Conservation (phyloP, 176 grass and related monocot species). For the Calamus simplicifolius region DNA sequence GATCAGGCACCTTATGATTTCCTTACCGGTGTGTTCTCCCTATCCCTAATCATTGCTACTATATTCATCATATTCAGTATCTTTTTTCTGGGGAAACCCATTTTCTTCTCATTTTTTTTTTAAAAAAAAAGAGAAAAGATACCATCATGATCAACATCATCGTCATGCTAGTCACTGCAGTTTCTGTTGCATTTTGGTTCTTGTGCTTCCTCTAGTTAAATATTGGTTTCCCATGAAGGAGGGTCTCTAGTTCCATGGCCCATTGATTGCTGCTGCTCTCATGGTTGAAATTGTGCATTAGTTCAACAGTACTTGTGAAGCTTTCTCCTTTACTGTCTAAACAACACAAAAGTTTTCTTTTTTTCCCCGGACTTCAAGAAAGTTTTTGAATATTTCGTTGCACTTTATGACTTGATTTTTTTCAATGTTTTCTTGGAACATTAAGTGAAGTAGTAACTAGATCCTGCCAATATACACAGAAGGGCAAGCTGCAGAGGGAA, state of each 20-base stretch:
- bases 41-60: too few species aligned
- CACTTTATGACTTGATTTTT: background rate
- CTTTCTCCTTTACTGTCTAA: background rate
- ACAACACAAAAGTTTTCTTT: background rate
- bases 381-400: background rate
- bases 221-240: background rate
- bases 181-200: too few species aligned
- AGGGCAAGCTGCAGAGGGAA: background rate
- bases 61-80: too few species aligned
- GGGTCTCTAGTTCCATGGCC: background rate
- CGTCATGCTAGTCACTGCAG: too few species aligned
- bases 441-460: background rate
- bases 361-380: background rate
- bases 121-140: too few species aligned
- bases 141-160: too few species aligned
- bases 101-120: too few species aligned
- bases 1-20: too few species aligned
- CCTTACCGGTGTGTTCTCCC: too few species aligned
- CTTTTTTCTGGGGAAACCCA: too few species aligned
- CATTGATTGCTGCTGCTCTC: background rate
- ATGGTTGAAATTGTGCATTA: background rate
- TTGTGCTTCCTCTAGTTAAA: background rate
- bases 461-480: background rate
- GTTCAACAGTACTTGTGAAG: background rate
- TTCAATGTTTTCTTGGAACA: background rate